A percentile compares a stretch with the other conserved stretches of the same genome.
Evolutionary conservation across 2,329 filamentous ascomycete species (phyloP).

Genomic region (Metarhizium album): DNA sequence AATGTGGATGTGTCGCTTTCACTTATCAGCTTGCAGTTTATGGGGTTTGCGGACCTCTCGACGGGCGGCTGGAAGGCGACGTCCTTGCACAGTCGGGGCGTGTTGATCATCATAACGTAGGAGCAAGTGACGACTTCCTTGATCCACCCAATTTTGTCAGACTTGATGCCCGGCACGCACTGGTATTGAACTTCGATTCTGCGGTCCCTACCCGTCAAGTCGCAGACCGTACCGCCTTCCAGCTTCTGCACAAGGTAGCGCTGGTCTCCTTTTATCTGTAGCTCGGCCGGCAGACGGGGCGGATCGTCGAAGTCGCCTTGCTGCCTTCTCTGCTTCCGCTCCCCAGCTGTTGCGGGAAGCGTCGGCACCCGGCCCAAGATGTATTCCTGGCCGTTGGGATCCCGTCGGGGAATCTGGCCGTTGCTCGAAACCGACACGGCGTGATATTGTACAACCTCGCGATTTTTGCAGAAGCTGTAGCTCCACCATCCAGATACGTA

Average conservation of each 20-base stretch:
- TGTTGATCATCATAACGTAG: slow-evolving; percentile 89
- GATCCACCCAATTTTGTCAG: slow-evolving; percentile 78
- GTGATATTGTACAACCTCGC: slow-evolving; percentile 83
- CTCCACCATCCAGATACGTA: slow-evolving; percentile 85
- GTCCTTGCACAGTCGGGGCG: slow-evolving; percentile 77
- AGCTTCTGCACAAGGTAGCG: slow-evolving; percentile 79
- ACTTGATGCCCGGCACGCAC: slow-evolving; percentile 64
- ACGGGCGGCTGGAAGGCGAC: slow-evolving; percentile 76
- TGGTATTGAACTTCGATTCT: slow-evolving; percentile 75
- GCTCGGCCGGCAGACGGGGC: slow-evolving; percentile 40
- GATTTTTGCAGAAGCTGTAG: slow-evolving; percentile 87
- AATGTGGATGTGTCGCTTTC: slow-evolving; percentile 32
- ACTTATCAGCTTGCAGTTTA: slow-evolving; percentile 66
- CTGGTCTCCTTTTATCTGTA: slow-evolving; percentile 74
- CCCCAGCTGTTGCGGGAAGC: slow-evolving; percentile 18
- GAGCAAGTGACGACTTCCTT: slow-evolving; percentile 87
- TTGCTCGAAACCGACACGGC: slow-evolving; percentile 58
- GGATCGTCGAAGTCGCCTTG: slow-evolving; percentile 13
- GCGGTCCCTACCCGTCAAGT: slow-evolving; percentile 70
- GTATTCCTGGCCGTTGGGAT: slow-evolving; percentile 65
- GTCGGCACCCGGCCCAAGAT: slow-evolving; percentile 52
- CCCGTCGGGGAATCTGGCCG: slow-evolving; percentile 64
- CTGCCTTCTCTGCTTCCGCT: slow-evolving; percentile 7
- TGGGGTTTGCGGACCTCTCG: slow-evolving; percentile 63
- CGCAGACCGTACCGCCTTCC: slow-evolving; percentile 70